These are phyloP conservation scores for Noccaea bulbosa DNA, from an alignment of 345 rosid species.

Conservation along the genomic window DNA sequence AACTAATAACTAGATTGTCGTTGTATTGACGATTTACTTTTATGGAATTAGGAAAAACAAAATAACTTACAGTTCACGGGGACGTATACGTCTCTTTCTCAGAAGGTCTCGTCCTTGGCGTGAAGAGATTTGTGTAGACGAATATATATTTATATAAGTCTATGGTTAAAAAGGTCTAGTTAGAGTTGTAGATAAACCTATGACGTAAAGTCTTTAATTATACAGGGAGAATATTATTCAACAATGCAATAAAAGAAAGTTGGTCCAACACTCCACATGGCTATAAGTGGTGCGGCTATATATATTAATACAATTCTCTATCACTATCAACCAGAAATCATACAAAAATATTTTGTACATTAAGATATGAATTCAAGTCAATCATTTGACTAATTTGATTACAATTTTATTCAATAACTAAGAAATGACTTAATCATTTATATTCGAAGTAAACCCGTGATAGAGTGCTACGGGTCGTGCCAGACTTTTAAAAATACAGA, in stretches of 20 bases:
- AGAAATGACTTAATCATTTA: not conserved
- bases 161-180: constrained; percentile 14
- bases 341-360: not conserved
- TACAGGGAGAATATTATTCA: not conserved
- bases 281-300: not conserved
- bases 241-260: not conserved
- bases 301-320: not conserved
- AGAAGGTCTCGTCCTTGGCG: not conserved
- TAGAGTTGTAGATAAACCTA: not conserved
- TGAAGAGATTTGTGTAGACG: constrained; percentile 11
- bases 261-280: constrained; percentile 37
- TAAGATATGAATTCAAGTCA: constrained; percentile 10
- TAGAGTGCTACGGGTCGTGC: not conserved
- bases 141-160: not conserved
- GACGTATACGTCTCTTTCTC: not conserved
- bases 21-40: not conserved
- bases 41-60: not conserved
- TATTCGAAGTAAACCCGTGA: constrained; percentile 2
- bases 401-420: not conserved
- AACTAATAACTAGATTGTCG: not conserved
- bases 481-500: not conserved
- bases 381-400: not conserved
- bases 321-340: constrained; percentile 1
- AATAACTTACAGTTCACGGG: constrained; percentile 25
- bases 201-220: constrained; percentile 4